Evolutionary conservation across 495 filamentous ascomycete genomes (phyloP), one percentile per base, ranked within the genome.

Genomic region (Chaetomium tenue): DNA sequence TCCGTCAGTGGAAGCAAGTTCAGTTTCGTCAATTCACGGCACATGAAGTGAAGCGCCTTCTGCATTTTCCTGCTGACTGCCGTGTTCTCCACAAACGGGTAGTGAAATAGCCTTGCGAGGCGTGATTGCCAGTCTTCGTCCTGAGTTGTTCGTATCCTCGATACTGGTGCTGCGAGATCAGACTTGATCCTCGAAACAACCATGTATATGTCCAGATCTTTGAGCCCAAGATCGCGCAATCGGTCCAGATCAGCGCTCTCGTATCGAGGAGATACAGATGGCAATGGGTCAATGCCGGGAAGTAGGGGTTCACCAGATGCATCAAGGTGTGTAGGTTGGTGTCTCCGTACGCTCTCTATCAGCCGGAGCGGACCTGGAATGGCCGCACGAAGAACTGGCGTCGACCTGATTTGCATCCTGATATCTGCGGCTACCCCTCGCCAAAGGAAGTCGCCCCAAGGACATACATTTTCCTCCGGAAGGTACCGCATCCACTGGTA

Each of bases 111-210:
- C 6, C 20, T 25, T 22, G 48, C 48, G 23, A 51, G 7, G 48
- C 48, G 48, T 25, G 48, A 51, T 25, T 51, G 48, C 48, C 48
- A 51, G 48, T 51, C 48, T 51, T 51, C 48, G 7, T 51, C 48
- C 48, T 51, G 23, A 25, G 7, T 51, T 20, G 48, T 51, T 51
- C 9, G 6, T 25, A 51, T 51, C 20, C 48, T 51, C 48, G 48
- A 51, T 51, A 7, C 13, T 51, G 48, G 23, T 51, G 48, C 20
- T 51, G 48, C 48, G 48, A 51, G 20, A 51, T 51, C 48, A 51
- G 48, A 25, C 48, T 9, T 51, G 48, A 22, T 20, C 48, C 48
- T 23, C 20, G 5, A 1, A 20, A 51, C 20, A 9, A 25, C 25
- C 48, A 2, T 20, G 48, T 25, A 1, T 20, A 51, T 51, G 20